Percentiles rank a stretch among this genome's conserved stretches.
Evolutionary conservation across 768 basidiomycete species (phyloP).

Genomic region (Mycena epipterygia): DNA sequence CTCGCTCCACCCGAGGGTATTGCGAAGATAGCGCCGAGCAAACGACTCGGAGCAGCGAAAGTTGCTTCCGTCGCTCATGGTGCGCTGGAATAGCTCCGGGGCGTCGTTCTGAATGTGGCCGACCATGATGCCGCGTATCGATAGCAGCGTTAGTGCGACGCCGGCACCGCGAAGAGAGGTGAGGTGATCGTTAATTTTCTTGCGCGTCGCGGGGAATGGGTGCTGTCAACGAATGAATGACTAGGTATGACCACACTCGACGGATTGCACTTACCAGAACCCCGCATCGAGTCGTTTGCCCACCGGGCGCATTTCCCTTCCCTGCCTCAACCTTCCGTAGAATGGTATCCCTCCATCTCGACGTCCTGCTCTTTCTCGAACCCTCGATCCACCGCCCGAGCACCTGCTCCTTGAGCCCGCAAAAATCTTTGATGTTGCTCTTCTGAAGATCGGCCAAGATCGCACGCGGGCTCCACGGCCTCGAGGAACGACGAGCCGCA

Average conservation of each 20-base stretch:
- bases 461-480: slow-evolving; percentile 8
- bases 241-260: too few species aligned
- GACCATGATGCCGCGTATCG: slow-evolving; percentile 46
- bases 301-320: slow-evolving; percentile 3
- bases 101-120: slow-evolving; percentile 38
- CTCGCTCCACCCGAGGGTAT: slow-evolving; percentile 41
- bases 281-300: background rate
- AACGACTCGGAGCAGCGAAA: slow-evolving; percentile 45
- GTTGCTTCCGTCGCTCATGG: slow-evolving; percentile 38
- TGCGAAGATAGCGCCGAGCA: slow-evolving; percentile 26
- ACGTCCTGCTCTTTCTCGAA: background rate
- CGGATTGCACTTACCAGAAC: background rate
- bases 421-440: background rate
- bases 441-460: slow-evolving; percentile 16
- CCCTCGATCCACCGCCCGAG: slow-evolving; percentile 27
- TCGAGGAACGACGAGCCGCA: background rate
- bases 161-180: slow-evolving; percentile 36
- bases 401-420: slow-evolving; percentile 17
- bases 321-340: background rate
- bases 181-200: slow-evolving; percentile 34
- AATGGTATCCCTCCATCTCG: background rate
- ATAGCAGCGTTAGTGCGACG: slow-evolving; percentile 41
- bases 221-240: background rate
- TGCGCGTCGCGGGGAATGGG: slow-evolving; percentile 1
- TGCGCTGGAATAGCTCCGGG: slow-evolving; percentile 45